These are phyloP conservation scores for Fusarium coicis DNA, from an alignment of 2,329 filamentous ascomycete species.

Conservation along the genomic window DNA sequence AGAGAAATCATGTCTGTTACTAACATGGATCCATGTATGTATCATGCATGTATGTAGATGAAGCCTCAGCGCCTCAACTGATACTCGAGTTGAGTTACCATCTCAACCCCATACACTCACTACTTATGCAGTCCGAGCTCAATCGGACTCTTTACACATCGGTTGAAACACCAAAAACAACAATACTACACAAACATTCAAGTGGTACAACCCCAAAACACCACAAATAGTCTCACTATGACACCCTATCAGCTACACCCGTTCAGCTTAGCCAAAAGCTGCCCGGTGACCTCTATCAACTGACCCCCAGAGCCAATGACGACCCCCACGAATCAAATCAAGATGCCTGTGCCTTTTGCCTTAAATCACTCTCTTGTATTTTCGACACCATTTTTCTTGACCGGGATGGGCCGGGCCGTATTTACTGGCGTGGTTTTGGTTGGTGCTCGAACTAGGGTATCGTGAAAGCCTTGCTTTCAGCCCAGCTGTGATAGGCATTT, in stretches of 20 bases:
- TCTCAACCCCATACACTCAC: slow-evolving; percentile 10
- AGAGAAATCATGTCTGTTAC: background rate
- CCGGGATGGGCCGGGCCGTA: slow-evolving; percentile 38
- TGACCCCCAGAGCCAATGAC: slow-evolving; percentile 12
- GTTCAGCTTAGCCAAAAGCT: slow-evolving; percentile 24
- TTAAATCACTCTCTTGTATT: slow-evolving; percentile 2
- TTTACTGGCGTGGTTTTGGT: slow-evolving; percentile 10
- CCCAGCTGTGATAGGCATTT: slow-evolving; percentile 3
- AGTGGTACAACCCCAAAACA: slow-evolving; percentile 22
- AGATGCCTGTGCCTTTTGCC: background rate
- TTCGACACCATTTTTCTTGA: slow-evolving; percentile 9
- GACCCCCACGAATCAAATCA: slow-evolving; percentile 26
- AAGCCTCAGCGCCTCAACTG: slow-evolving; percentile 3
- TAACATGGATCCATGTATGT: background rate
- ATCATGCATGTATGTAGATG: background rate
- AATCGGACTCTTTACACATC: background rate
- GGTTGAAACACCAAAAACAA: background rate
- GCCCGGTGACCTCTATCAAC: slow-evolving; percentile 30
- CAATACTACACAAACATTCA: slow-evolving; percentile 4
- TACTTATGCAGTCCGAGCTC: background rate
- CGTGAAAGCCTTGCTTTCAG: slow-evolving; percentile 21
- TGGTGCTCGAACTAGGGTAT: slow-evolving; percentile 9
- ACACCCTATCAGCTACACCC: background rate
- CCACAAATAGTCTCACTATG: slow-evolving; percentile 1
- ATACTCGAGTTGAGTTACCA: background rate